Conservation (phyloP, 768 basidiomycete genomes). For the Trichaptum fuscoviolaceum region DNA sequence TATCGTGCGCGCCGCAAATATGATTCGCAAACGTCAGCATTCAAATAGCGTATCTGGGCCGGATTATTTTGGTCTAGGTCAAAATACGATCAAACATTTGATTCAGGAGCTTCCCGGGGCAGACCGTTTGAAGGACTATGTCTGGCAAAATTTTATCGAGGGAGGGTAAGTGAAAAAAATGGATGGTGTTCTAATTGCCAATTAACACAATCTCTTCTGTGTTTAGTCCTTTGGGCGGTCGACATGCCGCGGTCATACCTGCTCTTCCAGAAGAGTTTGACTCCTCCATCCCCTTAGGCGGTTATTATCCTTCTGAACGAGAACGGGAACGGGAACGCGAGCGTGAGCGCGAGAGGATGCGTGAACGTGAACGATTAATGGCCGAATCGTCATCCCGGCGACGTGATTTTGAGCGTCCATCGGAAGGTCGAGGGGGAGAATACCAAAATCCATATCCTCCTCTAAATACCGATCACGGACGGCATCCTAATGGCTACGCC, state of each 20-base stretch:
- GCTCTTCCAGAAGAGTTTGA: slow-evolving; percentile 74
- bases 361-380: slow-evolving; percentile 26
- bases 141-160: slow-evolving; percentile 82
- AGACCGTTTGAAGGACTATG: slow-evolving; percentile 68
- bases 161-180: slow-evolving; percentile 60
- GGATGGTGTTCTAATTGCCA: neutral
- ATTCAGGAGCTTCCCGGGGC: slow-evolving; percentile 82
- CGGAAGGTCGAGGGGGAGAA: slow-evolving; percentile 17
- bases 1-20: slow-evolving; percentile 79
- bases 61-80: slow-evolving; percentile 82
- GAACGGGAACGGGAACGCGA: slow-evolving; percentile 17
- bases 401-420: slow-evolving; percentile 26
- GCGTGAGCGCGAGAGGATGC: slow-evolving; percentile 10
- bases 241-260: slow-evolving; percentile 78
- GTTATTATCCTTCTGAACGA: slow-evolving; percentile 35
- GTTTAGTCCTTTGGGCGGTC: slow-evolving; percentile 66
- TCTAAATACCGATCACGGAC: slow-evolving; percentile 10
- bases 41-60: slow-evolving; percentile 86
- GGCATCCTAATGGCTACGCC: slow-evolving; percentile 6
- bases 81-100: slow-evolving; percentile 85
- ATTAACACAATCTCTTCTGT: slow-evolving; percentile 12
- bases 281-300: slow-evolving; percentile 39
- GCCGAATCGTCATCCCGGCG: slow-evolving; percentile 16
- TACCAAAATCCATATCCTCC: slow-evolving; percentile 12
- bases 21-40: slow-evolving; percentile 74